phyloP scores from a whole-genome alignment of 1,284 basidiomycete species.

The Austropuccinia psidii region DNA sequence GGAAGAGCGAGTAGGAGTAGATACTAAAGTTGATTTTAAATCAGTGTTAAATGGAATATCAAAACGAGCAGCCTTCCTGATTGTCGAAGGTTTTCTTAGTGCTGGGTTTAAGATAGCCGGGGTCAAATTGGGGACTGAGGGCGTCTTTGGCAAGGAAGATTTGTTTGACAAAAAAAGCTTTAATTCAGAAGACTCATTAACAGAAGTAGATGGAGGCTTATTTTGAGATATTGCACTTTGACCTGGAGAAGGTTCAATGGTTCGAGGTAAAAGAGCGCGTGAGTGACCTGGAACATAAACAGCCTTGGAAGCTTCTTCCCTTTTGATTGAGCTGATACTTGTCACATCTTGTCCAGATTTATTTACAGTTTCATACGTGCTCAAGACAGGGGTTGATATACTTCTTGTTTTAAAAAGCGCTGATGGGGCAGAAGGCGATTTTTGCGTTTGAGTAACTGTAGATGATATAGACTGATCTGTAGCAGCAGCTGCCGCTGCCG shows the following conservation, averaged over 20 bases:
- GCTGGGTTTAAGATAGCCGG: slow-evolving; percentile 27
- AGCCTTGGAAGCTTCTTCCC: not conserved
- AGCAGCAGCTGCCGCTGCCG: not conserved
- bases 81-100: not conserved
- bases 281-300: slow-evolving; percentile 15
- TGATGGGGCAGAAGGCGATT: not conserved
- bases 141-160: not conserved
- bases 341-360: too few species aligned
- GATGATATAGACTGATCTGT: not conserved
- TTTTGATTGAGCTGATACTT: not conserved
- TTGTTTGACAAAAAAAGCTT: too few species aligned
- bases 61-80: slow-evolving; percentile 33
- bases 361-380: not conserved
- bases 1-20: not conserved
- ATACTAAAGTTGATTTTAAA: not conserved
- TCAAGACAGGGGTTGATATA: too few species aligned
- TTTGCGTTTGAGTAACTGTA: not conserved
- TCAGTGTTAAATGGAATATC: slow-evolving; percentile 1
- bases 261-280: slow-evolving; percentile 1
- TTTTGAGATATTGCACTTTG: too few species aligned
- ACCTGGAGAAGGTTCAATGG: not conserved
- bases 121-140: slow-evolving; percentile 6
- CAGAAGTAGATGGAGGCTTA: not conserved
- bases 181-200: not conserved
- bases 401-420: not conserved